A percentile compares a stretch with the other conserved stretches of the same genome.
Evolutionary conservation across 148 eudicot species (phyloP).

Genomic region (Cornus suecica): DNA sequence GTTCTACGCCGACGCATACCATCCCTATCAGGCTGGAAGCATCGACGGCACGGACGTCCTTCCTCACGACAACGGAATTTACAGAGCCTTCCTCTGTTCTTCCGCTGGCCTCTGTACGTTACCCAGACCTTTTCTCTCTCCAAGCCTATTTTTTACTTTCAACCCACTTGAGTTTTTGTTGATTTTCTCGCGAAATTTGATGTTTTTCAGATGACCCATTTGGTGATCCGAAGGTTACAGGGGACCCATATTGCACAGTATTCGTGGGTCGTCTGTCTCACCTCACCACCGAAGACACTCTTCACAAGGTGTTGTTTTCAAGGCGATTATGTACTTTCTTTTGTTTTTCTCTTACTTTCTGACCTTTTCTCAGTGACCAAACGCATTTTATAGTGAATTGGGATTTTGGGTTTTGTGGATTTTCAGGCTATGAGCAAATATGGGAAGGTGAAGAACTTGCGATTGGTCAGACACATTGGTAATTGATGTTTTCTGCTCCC

Average conservation of each 20-base stretch:
- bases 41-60: conserved; percentile 92
- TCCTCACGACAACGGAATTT: conserved; percentile 88
- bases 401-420: conserved; percentile 11
- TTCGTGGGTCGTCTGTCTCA: conserved; percentile 81
- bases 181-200: background rate
- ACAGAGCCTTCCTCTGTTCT: conserved; percentile 86
- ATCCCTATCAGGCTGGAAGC: conserved; percentile 95
- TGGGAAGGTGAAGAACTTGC: conserved; percentile 78
- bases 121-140: background rate
- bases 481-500: background rate
- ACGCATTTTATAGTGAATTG: background rate
- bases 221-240: conserved; percentile 82
- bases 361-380: background rate
- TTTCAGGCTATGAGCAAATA: conserved; percentile 75
- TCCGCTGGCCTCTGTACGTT: conserved; percentile 72
- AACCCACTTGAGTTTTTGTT: background rate
- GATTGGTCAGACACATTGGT: conserved; percentile 92
- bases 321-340: background rate
- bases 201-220: conserved; percentile 76
- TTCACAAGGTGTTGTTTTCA: conserved; percentile 42
- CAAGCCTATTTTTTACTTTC: background rate
- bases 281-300: conserved; percentile 68
- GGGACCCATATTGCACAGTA: conserved; percentile 80
- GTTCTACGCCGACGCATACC: conserved; percentile 77
- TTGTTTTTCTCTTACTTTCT: background rate